A percentile compares a stretch with the other conserved stretches of the same genome.
Conservation (phyloP, 73 alveolate species). For the Uronychia setigera region DNA sequence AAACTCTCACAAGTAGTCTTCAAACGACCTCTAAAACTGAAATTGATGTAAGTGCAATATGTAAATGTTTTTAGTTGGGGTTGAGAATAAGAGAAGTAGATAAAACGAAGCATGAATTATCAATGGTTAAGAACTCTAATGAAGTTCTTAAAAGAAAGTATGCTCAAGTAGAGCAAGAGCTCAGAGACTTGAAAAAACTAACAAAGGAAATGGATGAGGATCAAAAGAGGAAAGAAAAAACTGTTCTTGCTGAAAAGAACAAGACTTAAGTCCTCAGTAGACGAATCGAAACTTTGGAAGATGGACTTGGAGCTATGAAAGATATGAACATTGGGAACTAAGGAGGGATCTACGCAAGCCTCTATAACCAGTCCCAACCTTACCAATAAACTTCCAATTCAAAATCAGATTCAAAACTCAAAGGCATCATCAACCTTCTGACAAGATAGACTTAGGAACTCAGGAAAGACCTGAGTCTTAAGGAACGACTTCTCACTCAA, state of each 20-base stretch:
- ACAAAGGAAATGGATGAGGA: conserved; percentile 9
- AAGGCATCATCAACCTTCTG: conserved; percentile 40
- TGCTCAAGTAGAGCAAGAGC: not conserved
- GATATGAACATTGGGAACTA: too few species aligned
- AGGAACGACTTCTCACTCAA: conserved; percentile 10
- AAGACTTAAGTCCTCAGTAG: conserved; percentile 16
- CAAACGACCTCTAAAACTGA: conserved; percentile 51
- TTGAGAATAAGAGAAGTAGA: conserved; percentile 50
- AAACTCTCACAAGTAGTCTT: conserved; percentile 32
- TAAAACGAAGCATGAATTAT: conserved; percentile 35
- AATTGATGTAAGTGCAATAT: conserved; percentile 1
- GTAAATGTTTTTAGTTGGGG: not conserved
- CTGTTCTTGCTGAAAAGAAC: conserved; percentile 23
- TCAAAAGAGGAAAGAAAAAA: conserved; percentile 18
- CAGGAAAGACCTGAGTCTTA: conserved; percentile 39
- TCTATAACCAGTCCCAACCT: too few species aligned
- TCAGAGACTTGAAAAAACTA: not conserved
- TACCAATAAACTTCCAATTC: not conserved
- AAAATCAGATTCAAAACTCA: conserved; percentile 43
- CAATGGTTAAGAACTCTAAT: conserved; percentile 12
- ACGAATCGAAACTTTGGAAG: conserved; percentile 37
- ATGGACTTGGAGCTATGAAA: conserved; percentile 36
- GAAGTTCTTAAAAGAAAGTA: conserved; percentile 28
- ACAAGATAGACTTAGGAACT: conserved; percentile 56
- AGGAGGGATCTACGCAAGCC: too few species aligned